Evolutionary conservation across 179 eudicot species (phyloP).

Genomic region (Beta corolliflora): DNA sequence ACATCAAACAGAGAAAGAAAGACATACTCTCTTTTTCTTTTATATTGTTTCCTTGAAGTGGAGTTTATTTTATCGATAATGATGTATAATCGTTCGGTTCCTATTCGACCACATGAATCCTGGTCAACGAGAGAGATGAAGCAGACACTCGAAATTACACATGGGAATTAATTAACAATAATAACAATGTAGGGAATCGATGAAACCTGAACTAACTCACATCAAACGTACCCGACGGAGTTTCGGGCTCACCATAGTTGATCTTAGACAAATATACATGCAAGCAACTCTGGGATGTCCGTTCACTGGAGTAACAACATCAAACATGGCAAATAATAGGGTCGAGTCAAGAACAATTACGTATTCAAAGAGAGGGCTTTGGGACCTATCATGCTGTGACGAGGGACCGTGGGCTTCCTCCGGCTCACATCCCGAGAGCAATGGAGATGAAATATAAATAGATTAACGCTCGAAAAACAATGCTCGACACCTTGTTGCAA

Average conservation of each 20-base stretch:
- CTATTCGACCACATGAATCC: constrained; percentile 31
- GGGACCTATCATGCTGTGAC: no score
- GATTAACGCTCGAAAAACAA: no score
- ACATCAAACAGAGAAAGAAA: neutral
- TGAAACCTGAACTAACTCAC: constrained; percentile 13
- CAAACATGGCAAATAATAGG: no score
- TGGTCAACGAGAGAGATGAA: constrained; percentile 21
- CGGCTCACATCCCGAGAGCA: no score
- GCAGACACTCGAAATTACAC: no score
- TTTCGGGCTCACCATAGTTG: constrained; percentile 48
- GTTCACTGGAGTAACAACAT: constrained; percentile 39
- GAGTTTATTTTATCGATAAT: constrained; percentile 12
- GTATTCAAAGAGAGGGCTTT: no score
- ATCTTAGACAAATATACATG: constrained; percentile 46
- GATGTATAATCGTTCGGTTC: constrained; percentile 13
- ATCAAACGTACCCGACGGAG: constrained; percentile 25
- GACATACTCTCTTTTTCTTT: constrained; percentile 41
- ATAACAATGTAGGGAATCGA: neutral
- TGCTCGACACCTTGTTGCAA: no score
- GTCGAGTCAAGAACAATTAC: no score
- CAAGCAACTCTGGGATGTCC: constrained; percentile 70
- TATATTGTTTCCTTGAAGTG: constrained; percentile 20
- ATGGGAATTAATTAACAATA: constrained; percentile 1
- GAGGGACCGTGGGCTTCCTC: no score
- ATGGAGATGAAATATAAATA: no score